phyloP scores from a whole-genome alignment of 2,329 filamentous ascomycete genomes.

The Trichoderma koningii region DNA sequence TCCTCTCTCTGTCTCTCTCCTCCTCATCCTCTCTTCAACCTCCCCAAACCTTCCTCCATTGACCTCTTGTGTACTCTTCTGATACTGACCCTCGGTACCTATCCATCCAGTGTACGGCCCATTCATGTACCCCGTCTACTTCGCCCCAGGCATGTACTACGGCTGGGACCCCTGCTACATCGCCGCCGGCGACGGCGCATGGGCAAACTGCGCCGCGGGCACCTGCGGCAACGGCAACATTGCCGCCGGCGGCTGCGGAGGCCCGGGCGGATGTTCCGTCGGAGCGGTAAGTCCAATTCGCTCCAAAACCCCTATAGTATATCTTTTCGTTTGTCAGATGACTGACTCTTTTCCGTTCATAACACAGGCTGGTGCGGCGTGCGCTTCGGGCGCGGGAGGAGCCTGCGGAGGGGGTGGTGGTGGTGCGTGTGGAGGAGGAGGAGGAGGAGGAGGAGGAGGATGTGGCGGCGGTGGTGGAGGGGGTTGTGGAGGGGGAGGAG shows the following conservation, averaged over 20 bases:
- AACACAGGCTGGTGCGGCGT: neutral
- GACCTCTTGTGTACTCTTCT: too few species aligned
- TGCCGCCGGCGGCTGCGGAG: slow-evolving; percentile 44
- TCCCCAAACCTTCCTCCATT: too few species aligned
- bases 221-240: slow-evolving; percentile 51
- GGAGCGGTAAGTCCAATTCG: slow-evolving; percentile 5
- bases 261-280: slow-evolving; percentile 31
- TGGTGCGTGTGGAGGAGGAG: slow-evolving; percentile 43
- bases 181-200: slow-evolving; percentile 40
- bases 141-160: slow-evolving; percentile 50
- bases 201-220: slow-evolving; percentile 48
- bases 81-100: neutral
- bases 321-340: neutral
- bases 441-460: neutral
- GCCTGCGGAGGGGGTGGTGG: slow-evolving; percentile 34
- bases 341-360: neutral
- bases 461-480: neutral
- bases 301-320: neutral
- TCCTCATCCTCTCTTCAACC: neutral
- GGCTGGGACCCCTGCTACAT: slow-evolving; percentile 45
- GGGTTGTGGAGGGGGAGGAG: neutral
- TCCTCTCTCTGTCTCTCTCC: neutral
- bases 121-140: slow-evolving; percentile 47
- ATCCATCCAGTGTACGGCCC: slow-evolving; percentile 47
- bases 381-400: slow-evolving; percentile 42